phyloP scores from a whole-genome alignment of 768 basidiomycete genomes.

The Lactarius hatsudake region DNA sequence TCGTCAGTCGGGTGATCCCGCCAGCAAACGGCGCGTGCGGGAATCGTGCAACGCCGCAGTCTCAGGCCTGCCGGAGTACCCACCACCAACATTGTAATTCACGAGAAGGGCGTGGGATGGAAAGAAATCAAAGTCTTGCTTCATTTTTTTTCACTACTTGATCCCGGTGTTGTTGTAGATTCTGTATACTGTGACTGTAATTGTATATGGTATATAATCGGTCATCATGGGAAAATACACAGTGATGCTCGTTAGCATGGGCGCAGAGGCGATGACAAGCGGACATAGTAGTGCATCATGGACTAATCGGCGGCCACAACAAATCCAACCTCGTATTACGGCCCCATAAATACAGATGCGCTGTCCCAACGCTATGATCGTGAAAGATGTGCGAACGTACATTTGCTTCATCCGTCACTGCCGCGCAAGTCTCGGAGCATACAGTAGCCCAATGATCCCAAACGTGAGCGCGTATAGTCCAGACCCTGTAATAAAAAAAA shows the following conservation, averaged over 20 bases:
- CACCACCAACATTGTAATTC: slow-evolving; percentile 36
- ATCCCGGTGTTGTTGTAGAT: not conserved
- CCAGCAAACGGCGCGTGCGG: slow-evolving; percentile 72
- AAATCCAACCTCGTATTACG: slow-evolving; percentile 9
- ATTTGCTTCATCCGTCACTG: not conserved
- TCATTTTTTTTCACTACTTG: not conserved
- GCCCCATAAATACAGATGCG: slow-evolving; percentile 13
- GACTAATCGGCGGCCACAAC: not conserved
- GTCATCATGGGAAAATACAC: not conserved
- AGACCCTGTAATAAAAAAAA: slow-evolving; percentile 45
- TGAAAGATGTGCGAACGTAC: not conserved
- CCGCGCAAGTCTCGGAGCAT: slow-evolving; percentile 44
- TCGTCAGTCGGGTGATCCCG: slow-evolving; percentile 66
- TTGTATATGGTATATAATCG: not conserved
- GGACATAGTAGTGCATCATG: not conserved
- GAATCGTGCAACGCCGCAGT: slow-evolving; percentile 78
- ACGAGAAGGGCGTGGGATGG: not conserved
- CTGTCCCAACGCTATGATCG: slow-evolving; percentile 4
- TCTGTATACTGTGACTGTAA: not conserved
- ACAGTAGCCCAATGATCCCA: slow-evolving; percentile 72
- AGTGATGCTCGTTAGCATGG: not conserved
- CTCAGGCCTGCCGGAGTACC: slow-evolving; percentile 72
- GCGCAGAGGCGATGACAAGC: not conserved
- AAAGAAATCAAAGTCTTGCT: not conserved
- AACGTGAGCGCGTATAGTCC: slow-evolving; percentile 68